Percentiles rank a stretch among this genome's conserved stretches.
Evolutionary conservation across 805 yeast species (phyloP).

Genomic region (Kazachstania psychrophila): DNA sequence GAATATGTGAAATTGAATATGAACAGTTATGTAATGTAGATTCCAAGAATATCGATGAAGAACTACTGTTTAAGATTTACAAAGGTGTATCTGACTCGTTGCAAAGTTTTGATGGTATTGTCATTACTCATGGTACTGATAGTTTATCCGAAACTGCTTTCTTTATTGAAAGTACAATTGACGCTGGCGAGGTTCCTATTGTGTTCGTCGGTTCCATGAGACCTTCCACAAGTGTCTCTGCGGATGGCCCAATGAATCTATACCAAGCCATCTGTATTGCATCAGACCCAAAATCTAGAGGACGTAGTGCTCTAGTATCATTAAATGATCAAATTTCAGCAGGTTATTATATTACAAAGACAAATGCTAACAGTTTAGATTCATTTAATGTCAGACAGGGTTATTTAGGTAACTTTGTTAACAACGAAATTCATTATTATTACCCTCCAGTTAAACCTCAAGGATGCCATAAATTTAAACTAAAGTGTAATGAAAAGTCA

Average conservation of each 20-base stretch:
- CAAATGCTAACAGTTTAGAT: slow-evolving; percentile 61
- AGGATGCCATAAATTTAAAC: slow-evolving; percentile 37
- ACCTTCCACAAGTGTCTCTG: slow-evolving; percentile 59
- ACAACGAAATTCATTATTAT: slow-evolving; percentile 54
- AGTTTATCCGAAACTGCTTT: slow-evolving; percentile 61
- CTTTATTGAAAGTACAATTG: slow-evolving; percentile 43
- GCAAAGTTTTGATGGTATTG: slow-evolving; percentile 45
- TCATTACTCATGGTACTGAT: slow-evolving; percentile 66
- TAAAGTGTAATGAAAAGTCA: slow-evolving; percentile 21
- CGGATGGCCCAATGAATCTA: slow-evolving; percentile 66
- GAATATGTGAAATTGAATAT: slow-evolving; percentile 47
- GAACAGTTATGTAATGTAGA: slow-evolving; percentile 57
- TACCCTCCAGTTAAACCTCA: slow-evolving; percentile 54
- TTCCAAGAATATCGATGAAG: slow-evolving; percentile 46
- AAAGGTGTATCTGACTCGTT: slow-evolving; percentile 39
- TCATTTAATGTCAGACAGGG: slow-evolving; percentile 68
- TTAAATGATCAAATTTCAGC: slow-evolving; percentile 61
- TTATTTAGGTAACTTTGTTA: slow-evolving; percentile 59
- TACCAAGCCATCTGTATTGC: slow-evolving; percentile 64
- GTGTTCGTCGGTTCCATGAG: slow-evolving; percentile 70
- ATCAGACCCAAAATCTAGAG: slow-evolving; percentile 38
- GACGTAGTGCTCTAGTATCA: slow-evolving; percentile 55
- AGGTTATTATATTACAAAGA: slow-evolving; percentile 61
- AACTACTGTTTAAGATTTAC: slow-evolving; percentile 38
- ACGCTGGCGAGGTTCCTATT: slow-evolving; percentile 43